A percentile compares a stretch with the other conserved stretches of the same genome.
These are phyloP conservation scores for Aspergillus neotritici DNA, from an alignment of 2,329 filamentous ascomycete species.

Conservation along the genomic window DNA sequence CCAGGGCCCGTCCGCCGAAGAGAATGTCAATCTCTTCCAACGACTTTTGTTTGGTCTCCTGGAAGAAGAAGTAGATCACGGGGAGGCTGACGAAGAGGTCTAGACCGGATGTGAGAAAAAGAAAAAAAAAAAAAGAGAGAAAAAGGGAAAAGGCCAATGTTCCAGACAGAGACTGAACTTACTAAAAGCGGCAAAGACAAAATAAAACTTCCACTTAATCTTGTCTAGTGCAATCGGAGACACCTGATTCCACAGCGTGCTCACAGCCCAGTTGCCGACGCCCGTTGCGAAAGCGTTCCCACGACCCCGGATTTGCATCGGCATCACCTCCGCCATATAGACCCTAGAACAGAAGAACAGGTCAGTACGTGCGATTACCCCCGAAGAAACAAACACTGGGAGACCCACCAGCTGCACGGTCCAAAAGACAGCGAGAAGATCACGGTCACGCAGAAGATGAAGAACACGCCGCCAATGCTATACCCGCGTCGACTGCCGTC, in stretches of 20 bases:
- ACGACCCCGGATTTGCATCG: conserved; percentile 58
- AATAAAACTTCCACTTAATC: conserved; percentile 53
- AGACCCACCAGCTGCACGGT: conserved; percentile 34
- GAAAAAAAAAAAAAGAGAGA: neutral
- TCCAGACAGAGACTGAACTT: conserved; percentile 9
- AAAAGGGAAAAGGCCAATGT: neutral
- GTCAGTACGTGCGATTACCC: neutral
- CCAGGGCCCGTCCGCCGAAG: conserved; percentile 50
- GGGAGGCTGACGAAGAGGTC: conserved; percentile 35
- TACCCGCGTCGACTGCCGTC: conserved; percentile 40
- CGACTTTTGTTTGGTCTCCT: conserved; percentile 49
- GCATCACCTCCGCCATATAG: conserved; percentile 62
- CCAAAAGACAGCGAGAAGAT: conserved; percentile 58
- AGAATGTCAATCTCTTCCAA: conserved; percentile 56
- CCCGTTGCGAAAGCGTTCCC: conserved; percentile 55
- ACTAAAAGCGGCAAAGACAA: conserved; percentile 53
- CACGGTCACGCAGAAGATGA: conserved; percentile 58
- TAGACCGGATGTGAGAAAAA: conserved; percentile 4
- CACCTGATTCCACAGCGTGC: conserved; percentile 56
- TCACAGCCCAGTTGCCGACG: conserved; percentile 56
- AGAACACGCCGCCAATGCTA: conserved; percentile 59
- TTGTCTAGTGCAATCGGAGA: conserved; percentile 48
- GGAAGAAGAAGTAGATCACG: conserved; percentile 49
- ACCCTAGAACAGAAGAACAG: conserved; percentile 46
- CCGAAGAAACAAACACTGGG: too few relatives aligned